Base-by-base conservation (phyloP, 202 grass and related monocot genomes). In the Zoysia matrella region DNA sequence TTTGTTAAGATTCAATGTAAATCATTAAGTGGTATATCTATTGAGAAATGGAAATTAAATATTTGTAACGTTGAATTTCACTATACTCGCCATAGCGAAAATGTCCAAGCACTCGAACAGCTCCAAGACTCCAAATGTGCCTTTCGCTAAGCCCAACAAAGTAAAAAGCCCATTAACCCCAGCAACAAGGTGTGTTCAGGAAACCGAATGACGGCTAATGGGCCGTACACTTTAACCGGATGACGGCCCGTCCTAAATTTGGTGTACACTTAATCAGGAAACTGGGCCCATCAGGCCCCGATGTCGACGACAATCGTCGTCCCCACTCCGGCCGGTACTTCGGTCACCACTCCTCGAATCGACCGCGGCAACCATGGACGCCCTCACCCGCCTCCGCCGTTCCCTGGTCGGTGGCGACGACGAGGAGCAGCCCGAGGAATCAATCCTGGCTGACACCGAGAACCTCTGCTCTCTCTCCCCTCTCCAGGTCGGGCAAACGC, bases 401-500 rank as follows among this genome's bases (percentile, higher is more conserved):
- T 89, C 90, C 79, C 80, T 98, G 70, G 87, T 73, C 50, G 77
- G 91, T n/a, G 84, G 81, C 58, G 92, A 91, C 5, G 92, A 90
- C 1, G 90, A 91, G 13, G 81, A 92, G 49, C 80, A 73, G 67
- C 77, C 81, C 55, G 88, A 90, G 73, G 87, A 97, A 0, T 85
- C 85, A 51, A 81, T 91, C 52, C 86, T 98, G 52, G 87, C 79
- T 5, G 92, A 93, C 69, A 90, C 81, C 66, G 86, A 90, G 5
- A 90, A 60, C 16, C 58, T 88, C 51, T 93, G 88, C 85, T 86
- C 89, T n/a, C 84, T 95, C 14, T 95, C 92, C 83, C 92, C 90
- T 22, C 71, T 98, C 66, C 95, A 95, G 95, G 92, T 98, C 50
- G 84, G 55, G 7, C 60, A 12, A 1, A 11, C 3, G 22, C 55